Evolutionary conservation across 345 rosid species (phyloP).

Genomic region (Draba incana): DNA sequence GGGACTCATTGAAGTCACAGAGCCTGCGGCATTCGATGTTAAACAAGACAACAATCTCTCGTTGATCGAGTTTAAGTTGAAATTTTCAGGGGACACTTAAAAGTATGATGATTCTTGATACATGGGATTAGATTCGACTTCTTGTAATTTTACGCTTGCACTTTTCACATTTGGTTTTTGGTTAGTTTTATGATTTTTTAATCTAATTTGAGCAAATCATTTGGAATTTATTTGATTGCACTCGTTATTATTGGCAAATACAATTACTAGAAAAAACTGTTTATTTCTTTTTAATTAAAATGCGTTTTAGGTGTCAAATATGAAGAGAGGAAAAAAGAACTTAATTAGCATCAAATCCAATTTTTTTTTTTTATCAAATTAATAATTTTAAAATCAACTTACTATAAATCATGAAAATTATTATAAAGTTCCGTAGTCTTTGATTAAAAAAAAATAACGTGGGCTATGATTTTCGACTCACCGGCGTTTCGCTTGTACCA

Average conservation of each 20-base stretch:
- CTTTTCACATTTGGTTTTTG: neutral
- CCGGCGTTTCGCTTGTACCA: conserved; percentile 9
- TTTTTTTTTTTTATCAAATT: too few relatives aligned
- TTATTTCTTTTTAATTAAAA: too few relatives aligned
- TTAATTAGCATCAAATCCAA: too few relatives aligned
- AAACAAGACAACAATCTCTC: conserved; percentile 53
- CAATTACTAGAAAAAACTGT: too few relatives aligned
- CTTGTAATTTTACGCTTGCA: conserved; percentile 6
- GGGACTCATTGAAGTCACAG: conserved; percentile 53
- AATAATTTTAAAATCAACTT: neutral
- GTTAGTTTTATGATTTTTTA: too few relatives aligned
- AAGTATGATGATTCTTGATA: neutral
- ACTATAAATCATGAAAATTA: too few relatives aligned
- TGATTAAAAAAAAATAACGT: neutral
- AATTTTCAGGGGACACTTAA: neutral
- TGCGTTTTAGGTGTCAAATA: too few relatives aligned
- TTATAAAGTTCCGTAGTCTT: neutral
- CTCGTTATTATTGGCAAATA: too few relatives aligned
- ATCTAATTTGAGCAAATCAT: too few relatives aligned
- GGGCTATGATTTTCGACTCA: conserved; percentile 17
- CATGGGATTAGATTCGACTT: neutral
- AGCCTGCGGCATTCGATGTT: conserved; percentile 47
- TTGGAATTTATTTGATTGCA: too few relatives aligned
- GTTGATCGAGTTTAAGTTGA: conserved; percentile 5
- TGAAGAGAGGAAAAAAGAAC: too few relatives aligned